A percentile compares a stretch with the other conserved stretches of the same genome.
phyloP scores from a whole-genome alignment of 139 green algal genomes.

The Tetradesmus obliquus region DNA sequence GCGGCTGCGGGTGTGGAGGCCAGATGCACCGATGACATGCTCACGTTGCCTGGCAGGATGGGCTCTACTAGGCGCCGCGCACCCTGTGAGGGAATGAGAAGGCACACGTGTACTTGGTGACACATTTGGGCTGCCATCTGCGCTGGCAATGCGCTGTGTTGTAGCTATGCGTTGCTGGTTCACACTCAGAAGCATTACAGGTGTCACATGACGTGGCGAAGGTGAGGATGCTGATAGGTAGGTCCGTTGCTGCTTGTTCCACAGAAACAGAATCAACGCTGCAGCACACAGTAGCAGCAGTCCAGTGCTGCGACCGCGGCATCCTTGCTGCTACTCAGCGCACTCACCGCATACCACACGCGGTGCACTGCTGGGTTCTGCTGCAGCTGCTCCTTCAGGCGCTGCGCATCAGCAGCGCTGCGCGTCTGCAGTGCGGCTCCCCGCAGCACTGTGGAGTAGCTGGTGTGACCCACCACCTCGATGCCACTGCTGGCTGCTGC shows the following conservation, averaged over 20 bases:
- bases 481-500: not conserved
- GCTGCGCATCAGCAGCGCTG: not conserved
- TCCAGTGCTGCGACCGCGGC: not conserved
- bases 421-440: not conserved
- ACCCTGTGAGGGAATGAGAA: not conserved
- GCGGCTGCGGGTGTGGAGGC: not conserved
- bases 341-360: slow-evolving; percentile 31
- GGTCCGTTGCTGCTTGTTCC: not conserved
- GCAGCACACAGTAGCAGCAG: not conserved
- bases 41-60: not conserved
- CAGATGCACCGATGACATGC: not conserved
- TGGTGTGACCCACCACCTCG: not conserved
- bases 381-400: slow-evolving; percentile 12
- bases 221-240: too few relatives aligned
- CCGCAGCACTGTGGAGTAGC: not conserved
- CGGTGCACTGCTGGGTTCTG: not conserved
- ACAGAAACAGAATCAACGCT: not conserved
- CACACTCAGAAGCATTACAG: too few relatives aligned
- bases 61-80: not conserved
- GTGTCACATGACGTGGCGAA: too few relatives aligned
- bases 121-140: too few relatives aligned
- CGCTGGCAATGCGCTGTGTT: too few relatives aligned
- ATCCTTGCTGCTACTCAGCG: not conserved
- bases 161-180: too few relatives aligned
- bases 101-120: too few relatives aligned